Conservation (phyloP, 2,329 filamentous ascomycete species). For the Neonectria ditissima region DNA sequence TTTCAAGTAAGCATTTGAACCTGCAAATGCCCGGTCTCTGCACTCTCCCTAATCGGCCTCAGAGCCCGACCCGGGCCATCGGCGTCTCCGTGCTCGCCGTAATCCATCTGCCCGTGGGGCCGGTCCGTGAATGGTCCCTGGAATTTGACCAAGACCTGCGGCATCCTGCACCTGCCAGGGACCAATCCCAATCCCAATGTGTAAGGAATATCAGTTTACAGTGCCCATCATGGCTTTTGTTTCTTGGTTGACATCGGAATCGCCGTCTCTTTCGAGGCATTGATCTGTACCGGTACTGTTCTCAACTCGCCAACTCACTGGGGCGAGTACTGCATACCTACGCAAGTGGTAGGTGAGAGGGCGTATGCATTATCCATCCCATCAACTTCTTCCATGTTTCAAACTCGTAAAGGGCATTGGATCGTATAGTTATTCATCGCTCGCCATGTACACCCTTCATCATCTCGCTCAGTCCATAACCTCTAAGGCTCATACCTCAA, state of each 20-base stretch:
- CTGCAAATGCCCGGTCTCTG: neutral
- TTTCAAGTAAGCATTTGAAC: neutral
- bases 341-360: neutral
- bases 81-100: slow-evolving; percentile 2
- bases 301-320: neutral
- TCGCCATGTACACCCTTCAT: neutral
- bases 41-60: neutral
- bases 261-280: neutral
- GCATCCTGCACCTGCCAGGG: neutral
- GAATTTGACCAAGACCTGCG: neutral
- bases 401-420: neutral
- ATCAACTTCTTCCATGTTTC: neutral
- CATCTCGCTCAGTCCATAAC: neutral
- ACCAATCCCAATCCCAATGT: neutral
- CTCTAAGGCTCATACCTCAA: slow-evolving; percentile 42
- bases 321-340: neutral
- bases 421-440: neutral
- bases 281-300: neutral
- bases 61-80: slow-evolving; percentile 5
- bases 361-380: neutral
- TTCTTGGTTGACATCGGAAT: neutral
- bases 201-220: neutral
- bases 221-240: neutral
- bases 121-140: neutral
- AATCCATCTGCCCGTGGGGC: neutral